Evolutionary conservation across 805 yeast species (phyloP), one percentile per base, ranked within the genome.

Genomic region (Komagataella pseudopastoris): DNA sequence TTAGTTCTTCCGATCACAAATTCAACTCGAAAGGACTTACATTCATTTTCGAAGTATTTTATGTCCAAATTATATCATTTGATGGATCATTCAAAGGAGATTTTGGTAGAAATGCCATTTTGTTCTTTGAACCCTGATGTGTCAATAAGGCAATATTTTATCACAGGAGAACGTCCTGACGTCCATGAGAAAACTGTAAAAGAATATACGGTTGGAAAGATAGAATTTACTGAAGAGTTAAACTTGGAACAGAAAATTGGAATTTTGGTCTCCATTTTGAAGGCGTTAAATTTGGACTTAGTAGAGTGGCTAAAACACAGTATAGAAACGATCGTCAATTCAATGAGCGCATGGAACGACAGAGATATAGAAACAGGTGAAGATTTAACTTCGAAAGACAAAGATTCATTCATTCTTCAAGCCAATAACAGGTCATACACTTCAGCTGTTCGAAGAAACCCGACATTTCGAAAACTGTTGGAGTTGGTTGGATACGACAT

Each of bases 1-100:
- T 60, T 76, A 2, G 61, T 86, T 0, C 75, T 80, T 58, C 70
- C 75, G 23, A 67, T 85, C 30, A 36, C 18, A 43, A 14, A 20
- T n/a, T 17, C 49, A 36, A 45, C 23, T 12, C 17, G 16, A 23
- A 24, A 39, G 2, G 53, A 48, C 7, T 16, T 48, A 6, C 48
- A 48, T 18, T 18, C 24, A 8, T 44, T 48, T 22, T 45, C 50
- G 8, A 22, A 24, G 16, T 23, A 23, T 10, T 51, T 16, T 14
- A 44, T 51, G 50, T 14, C 20, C 16, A 23, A 45, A 22, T 18
- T 50, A 17, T 44, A 50, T 46, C 47, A 46, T n/a, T n/a, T 46
- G 8, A 47, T 36, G 14, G 24, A 30, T 8, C n/a, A 17, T 3
- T 30, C 39, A n/a, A 16, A 36, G 12, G 22, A 44, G 23, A 20